Evolutionary conservation across 768 basidiomycete species (phyloP), one percentile per base, ranked within the genome.

Genomic region (Mycena vitilis): DNA sequence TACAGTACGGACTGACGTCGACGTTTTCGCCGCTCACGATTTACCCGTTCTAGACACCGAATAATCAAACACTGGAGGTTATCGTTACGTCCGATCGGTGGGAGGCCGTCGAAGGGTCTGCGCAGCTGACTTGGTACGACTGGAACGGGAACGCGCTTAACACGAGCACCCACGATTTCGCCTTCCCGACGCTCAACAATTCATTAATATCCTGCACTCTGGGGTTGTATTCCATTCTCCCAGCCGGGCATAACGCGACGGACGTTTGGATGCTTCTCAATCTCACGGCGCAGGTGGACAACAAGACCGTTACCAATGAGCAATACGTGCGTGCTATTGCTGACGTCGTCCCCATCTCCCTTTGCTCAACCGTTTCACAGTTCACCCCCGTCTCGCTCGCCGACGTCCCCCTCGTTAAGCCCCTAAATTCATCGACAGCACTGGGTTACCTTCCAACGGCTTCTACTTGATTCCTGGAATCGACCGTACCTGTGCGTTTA

Each of bases 391-490:
- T 78, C 2, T 83, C 86, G 10, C 78, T 89, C 5, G 85, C 85
- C 0, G 70, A 80, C 13, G 84, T 82, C 0, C 71, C 77, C n/a
- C 79, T 88, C 10, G 75, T 85, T 15, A 86, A 89, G 63, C 88
- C 88, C 0, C n/a, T n/a, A 80, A 66, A 85, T 89, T 51, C 66
- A 74, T 84, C 44, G 86, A 88, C 66, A 75, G 71, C 23, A 60
- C 67, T 9, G 80, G 79, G 0, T 25, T 77, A 5, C 84, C 86
- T 0, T 76, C 78, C 15, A 88, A 89, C 62, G 87, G 85, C 3
- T 88, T 87, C 75, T 87, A 84, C 74, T 82, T 89, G n/a, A 70
- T 88, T 34, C 88, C 88, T 2, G 86, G 86, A 0, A 80, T 82
- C 18, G 84, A 85, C 55, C 84, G 83, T n/a, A 88, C 83, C 16